These are phyloP conservation scores for Funneliformis geosporum DNA, from an alignment of 192 early-diverging fungal species.

Conservation along the genomic window DNA sequence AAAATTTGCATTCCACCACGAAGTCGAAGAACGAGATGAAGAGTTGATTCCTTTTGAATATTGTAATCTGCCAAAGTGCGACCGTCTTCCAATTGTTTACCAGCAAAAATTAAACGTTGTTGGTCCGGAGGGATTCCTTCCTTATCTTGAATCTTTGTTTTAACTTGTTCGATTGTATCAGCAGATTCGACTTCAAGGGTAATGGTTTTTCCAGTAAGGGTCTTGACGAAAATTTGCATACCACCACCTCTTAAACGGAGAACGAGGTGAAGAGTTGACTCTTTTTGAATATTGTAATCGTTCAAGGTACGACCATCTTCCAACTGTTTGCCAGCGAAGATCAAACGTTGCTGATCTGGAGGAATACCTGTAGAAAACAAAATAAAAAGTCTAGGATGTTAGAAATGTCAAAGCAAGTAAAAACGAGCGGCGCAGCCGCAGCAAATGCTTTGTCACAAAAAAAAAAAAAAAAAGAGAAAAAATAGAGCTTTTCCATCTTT, in stretches of 20 bases:
- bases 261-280: conserved; percentile 1
- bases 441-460: too few relatives aligned
- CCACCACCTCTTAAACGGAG: conserved; percentile 7
- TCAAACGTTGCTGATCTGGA: neutral
- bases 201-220: conserved; percentile 59
- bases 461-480: too few relatives aligned
- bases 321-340: conserved; percentile 61
- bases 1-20: conserved; percentile 72
- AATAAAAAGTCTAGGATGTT: neutral
- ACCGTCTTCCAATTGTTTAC: conserved; percentile 81
- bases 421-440: neutral
- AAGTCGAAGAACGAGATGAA: conserved; percentile 61
- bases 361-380: neutral
- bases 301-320: conserved; percentile 58
- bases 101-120: conserved; percentile 79
- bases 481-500: too few relatives aligned
- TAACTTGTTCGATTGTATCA: neutral
- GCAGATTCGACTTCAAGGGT: neutral
- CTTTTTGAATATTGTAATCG: neutral
- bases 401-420: too few relatives aligned
- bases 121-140: conserved; percentile 75
- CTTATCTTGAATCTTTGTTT: conserved; percentile 85
- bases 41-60: conserved; percentile 74
- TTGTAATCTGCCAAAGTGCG: conserved; percentile 61
- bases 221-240: conserved; percentile 79